Conservation (phyloP, 768 basidiomycete genomes). For the Tubosaeta sp. region DNA sequence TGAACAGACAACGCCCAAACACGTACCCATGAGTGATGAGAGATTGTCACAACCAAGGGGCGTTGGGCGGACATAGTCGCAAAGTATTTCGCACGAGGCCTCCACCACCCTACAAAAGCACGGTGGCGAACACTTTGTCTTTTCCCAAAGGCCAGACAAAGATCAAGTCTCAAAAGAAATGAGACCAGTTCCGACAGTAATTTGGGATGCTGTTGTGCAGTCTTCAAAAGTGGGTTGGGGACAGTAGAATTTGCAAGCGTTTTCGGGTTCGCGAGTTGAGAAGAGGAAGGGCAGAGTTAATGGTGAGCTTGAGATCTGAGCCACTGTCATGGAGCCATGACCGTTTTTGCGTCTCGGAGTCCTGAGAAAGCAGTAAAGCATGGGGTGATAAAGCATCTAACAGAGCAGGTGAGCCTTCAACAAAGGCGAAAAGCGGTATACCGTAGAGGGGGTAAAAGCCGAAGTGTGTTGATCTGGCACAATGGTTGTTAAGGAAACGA, state of each 20-base stretch:
- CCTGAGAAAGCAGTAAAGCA: constrained; percentile 34
- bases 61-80: constrained; percentile 57
- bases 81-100: constrained; percentile 75
- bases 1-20: background rate
- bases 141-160: constrained; percentile 57
- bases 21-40: constrained; percentile 38
- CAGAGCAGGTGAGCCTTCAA: constrained; percentile 52
- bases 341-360: constrained; percentile 6
- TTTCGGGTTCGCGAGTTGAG: constrained; percentile 59
- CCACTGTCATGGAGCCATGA: constrained; percentile 34
- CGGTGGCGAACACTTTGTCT: constrained; percentile 53
- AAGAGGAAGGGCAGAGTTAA: constrained; percentile 34
- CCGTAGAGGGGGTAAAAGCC: constrained; percentile 58
- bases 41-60: constrained; percentile 55
- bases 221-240: constrained; percentile 52
- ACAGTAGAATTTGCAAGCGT: constrained; percentile 56
- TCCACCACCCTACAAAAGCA: constrained; percentile 49
- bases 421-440: constrained; percentile 47
- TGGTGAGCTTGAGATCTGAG: constrained; percentile 35
- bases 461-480: constrained; percentile 53
- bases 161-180: constrained; percentile 55
- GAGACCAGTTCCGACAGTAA: constrained; percentile 45
- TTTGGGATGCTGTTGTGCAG: constrained; percentile 37
- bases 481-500: constrained; percentile 31
- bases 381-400: constrained; percentile 50